A percentile compares a stretch with the other conserved stretches of the same genome.
These are phyloP conservation scores for Lonicera japonica DNA, from an alignment of 129 eudicot genomes.

Conservation along the genomic window DNA sequence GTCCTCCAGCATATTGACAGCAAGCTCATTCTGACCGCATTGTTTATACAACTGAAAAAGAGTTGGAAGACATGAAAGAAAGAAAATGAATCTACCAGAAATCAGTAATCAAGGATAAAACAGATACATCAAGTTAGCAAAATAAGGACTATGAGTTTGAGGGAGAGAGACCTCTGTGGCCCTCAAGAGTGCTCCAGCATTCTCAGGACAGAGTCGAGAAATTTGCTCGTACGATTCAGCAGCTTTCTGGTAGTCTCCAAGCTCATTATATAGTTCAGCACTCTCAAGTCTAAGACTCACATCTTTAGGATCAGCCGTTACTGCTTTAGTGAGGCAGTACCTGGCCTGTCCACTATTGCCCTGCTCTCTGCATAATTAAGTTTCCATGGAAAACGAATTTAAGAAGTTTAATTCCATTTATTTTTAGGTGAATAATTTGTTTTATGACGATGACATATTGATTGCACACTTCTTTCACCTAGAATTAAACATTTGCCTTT, in stretches of 20 bases:
- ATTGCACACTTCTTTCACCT: too few species aligned
- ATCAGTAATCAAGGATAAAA: not conserved
- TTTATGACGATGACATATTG: too few species aligned
- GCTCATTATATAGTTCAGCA: conserved; percentile 65
- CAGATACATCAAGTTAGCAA: not conserved
- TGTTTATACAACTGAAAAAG: conserved; percentile 56
- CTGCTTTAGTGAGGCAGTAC: conserved; percentile 69
- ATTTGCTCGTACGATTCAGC: conserved; percentile 85
- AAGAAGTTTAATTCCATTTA: too few species aligned
- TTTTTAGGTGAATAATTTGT: too few species aligned
- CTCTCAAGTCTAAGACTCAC: conserved; percentile 49
- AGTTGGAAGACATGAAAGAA: conserved; percentile 4
- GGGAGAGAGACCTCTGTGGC: conserved; percentile 48
- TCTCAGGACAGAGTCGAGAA: conserved; percentile 49
- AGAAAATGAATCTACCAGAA: too few species aligned
- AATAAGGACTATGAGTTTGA: too few species aligned
- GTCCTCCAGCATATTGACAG: conserved; percentile 58
- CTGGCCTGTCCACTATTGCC: conserved; percentile 62
- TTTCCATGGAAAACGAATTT: not conserved
- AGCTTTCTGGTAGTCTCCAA: conserved; percentile 58
- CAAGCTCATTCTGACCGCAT: conserved; percentile 59
- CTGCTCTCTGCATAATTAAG: conserved; percentile 66
- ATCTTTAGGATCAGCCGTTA: conserved; percentile 84
- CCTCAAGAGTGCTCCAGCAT: conserved; percentile 58
- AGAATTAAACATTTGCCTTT: too few species aligned